A percentile compares a stretch with the other conserved stretches of the same genome.
phyloP scores from a whole-genome alignment of 495 filamentous ascomycete species.

The Penicillium ochrochloron region DNA sequence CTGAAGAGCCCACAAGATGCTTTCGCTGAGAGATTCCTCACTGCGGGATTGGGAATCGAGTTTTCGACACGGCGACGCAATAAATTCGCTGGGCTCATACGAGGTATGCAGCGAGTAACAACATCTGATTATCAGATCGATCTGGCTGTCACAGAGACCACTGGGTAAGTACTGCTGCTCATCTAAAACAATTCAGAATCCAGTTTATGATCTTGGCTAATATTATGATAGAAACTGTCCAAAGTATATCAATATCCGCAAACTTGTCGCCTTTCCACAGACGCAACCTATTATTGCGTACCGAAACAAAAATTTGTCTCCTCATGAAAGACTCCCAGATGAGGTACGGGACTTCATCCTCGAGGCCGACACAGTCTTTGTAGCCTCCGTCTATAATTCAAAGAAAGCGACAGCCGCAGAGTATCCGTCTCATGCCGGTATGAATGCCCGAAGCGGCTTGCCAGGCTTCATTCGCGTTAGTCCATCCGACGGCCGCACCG shows the following conservation, averaged over 20 bases:
- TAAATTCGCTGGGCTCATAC: constrained; percentile 23
- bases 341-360: constrained; percentile 24
- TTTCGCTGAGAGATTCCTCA: constrained; percentile 12
- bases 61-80: constrained; percentile 26
- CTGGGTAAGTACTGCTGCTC: constrained; percentile 16
- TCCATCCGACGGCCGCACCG: constrained; percentile 23
- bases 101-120: neutral
- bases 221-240: constrained; percentile 20
- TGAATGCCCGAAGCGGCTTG: constrained; percentile 26
- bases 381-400: constrained; percentile 19
- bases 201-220: neutral
- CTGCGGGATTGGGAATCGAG: constrained; percentile 26
- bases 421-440: constrained; percentile 25
- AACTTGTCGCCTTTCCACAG: constrained; percentile 17
- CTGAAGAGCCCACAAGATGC: neutral
- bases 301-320: constrained; percentile 3
- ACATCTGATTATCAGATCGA: constrained; percentile 15
- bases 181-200: too few species aligned
- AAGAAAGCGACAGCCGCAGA: neutral
- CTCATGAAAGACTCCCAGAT: constrained; percentile 15
- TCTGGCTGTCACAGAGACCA: constrained; percentile 16
- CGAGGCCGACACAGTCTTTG: constrained; percentile 21
- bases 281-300: constrained; percentile 11
- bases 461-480: constrained; percentile 26
- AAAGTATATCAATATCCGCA: constrained; percentile 31